phyloP scores from a whole-genome alignment of 2,329 filamentous ascomycete species.

The Clonostachys chloroleuca region DNA sequence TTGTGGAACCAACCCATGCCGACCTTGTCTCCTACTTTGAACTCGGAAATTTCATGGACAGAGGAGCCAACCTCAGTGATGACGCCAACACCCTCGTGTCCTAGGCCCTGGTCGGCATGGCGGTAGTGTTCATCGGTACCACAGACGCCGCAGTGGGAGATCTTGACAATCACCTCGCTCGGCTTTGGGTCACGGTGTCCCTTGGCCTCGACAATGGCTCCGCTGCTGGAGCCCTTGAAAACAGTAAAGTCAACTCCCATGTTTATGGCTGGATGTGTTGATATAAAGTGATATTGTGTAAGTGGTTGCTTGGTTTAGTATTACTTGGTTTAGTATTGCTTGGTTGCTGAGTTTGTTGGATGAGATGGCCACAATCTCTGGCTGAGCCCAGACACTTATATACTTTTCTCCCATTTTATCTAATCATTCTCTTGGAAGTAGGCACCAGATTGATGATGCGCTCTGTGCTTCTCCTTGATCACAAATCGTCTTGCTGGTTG shows the following conservation, averaged over 20 bases:
- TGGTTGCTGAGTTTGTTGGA: too few species aligned
- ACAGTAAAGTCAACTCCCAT: conserved; percentile 6
- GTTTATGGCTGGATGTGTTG: conserved; percentile 11
- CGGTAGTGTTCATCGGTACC: conserved; percentile 17
- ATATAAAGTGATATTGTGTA: too few species aligned
- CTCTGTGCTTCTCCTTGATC: too few species aligned
- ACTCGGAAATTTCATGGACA: conserved; percentile 11
- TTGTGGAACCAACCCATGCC: conserved; percentile 38
- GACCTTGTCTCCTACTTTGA: conserved; percentile 59
- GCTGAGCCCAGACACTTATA: too few species aligned
- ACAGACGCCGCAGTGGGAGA: conserved; percentile 62
- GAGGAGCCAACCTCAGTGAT: not conserved
- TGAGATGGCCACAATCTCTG: too few species aligned
- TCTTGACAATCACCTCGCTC: conserved; percentile 54
- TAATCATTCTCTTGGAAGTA: too few species aligned
- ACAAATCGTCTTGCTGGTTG: too few species aligned
- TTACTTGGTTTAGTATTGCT: too few species aligned
- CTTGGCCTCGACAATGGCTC: conserved; percentile 5
- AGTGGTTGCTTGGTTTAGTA: too few species aligned
- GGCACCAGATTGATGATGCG: too few species aligned
- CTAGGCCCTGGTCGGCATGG: conserved; percentile 48
- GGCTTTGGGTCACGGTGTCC: conserved; percentile 3
- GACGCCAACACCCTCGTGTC: conserved; percentile 61
- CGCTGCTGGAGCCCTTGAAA: conserved; percentile 7
- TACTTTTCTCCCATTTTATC: too few species aligned